Base-by-base conservation (phyloP, 441 rosid genomes). In the Metrosideros polymorpha region DNA sequence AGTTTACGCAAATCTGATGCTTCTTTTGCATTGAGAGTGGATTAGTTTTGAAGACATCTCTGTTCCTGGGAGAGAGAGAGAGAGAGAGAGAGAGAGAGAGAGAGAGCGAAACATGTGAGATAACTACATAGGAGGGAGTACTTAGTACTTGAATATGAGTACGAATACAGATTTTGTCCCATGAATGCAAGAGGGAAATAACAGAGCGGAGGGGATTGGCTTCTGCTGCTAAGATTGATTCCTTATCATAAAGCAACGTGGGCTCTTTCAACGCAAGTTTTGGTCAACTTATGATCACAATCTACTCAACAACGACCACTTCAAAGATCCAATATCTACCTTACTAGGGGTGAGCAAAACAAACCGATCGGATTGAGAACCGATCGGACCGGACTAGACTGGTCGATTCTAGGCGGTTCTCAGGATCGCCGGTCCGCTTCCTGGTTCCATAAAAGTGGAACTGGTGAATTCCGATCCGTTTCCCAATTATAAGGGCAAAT, bases 41-140 rank as follows among this genome's bases (percentile, higher is more conserved):
- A 71, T 71, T 71, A 71, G 47, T 39, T 71, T 39, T 71, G 79
- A 71, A 71, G 79, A 39, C 87, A 91, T 86, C 93, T 90, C 86
- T 85, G 59, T 49, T 76, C 87, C 66, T 19, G 79, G 39, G 47
- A 71, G 63, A 57, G 63, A 56, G 63, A 56, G 61, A 56, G 30
- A 54, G 57, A 54, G n/a, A 54, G 57, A 54, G 56, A 54, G n/a
- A 24, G 53, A 51, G 71, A 59, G 75, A 61, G 2, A 17, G 76
- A 63, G 77, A 32, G 27, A 19, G 45, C 9, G 56, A 53, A 4
- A 25, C 13, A 10, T 39, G 71, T 7, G 39, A 59, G 71, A 32
- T 29, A 29, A 59, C 22, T 29, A 29, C 39, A 30, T 29, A 59
- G 39, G 39, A 29, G 71, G 6, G 39, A 29, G 39, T 6, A 5